Evolutionary conservation across 805 yeast genomes (phyloP).

Genomic region (Starmerella bacillaris): DNA sequence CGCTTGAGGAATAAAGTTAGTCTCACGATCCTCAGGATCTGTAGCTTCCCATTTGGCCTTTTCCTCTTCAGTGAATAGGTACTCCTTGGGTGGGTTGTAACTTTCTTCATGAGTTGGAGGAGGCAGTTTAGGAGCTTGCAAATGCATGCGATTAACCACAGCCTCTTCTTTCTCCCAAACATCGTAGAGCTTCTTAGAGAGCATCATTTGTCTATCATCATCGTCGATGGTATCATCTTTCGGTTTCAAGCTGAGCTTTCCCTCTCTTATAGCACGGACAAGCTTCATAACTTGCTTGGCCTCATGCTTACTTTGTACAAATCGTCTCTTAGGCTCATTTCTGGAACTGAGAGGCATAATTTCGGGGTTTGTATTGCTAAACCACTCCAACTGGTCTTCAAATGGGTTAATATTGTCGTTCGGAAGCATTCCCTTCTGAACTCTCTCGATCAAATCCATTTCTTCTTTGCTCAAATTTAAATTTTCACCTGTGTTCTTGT

Average conservation of each 20-base stretch:
- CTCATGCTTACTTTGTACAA: conserved; percentile 91
- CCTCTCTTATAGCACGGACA: conserved; percentile 90
- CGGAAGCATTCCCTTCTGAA: conserved; percentile 70
- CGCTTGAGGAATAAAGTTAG: conserved; percentile 66
- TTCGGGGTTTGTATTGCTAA: conserved; percentile 55
- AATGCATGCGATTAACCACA: conserved; percentile 55
- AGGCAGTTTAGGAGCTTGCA: conserved; percentile 85
- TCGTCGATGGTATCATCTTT: conserved; percentile 34
- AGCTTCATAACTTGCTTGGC: conserved; percentile 93
- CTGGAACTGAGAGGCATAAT: conserved; percentile 80
- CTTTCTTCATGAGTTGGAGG: conserved; percentile 96
- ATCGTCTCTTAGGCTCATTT: conserved; percentile 95
- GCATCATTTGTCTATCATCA: conserved; percentile 30
- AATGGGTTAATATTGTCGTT: conserved; percentile 70
- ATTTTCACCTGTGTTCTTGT: conserved; percentile 69
- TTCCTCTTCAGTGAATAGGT: conserved; percentile 65
- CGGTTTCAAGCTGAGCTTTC: conserved; percentile 68
- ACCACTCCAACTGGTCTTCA: conserved; percentile 92
- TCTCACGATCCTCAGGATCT: conserved; percentile 63
- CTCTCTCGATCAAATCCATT: conserved; percentile 66
- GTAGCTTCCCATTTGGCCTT: conserved; percentile 45
- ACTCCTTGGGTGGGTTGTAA: conserved; percentile 95
- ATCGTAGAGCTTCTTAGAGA: conserved; percentile 32
- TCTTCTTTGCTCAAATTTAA: conserved; percentile 76
- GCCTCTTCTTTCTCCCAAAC: conserved; percentile 62